phyloP scores from a whole-genome alignment of 2,329 filamentous ascomycete species.

The Mollisiaceae sp. region DNA sequence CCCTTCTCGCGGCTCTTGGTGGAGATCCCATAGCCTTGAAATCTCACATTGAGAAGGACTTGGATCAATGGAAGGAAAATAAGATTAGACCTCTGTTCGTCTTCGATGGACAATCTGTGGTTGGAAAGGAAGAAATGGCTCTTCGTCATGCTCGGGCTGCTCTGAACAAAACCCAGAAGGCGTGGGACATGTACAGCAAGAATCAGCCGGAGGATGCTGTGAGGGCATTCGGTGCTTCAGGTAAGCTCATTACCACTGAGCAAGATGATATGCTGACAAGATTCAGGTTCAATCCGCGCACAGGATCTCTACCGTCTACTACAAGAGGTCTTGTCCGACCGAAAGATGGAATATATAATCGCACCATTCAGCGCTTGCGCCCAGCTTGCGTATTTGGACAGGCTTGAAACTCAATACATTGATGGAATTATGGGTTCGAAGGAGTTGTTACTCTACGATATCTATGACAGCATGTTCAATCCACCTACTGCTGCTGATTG shows the following conservation, averaged over 20 bases:
- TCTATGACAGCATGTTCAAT: slow-evolving; percentile 75
- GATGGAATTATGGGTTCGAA: slow-evolving; percentile 83
- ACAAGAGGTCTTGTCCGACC: slow-evolving; percentile 72
- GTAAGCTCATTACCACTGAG: slow-evolving; percentile 51
- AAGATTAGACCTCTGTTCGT: slow-evolving; percentile 84
- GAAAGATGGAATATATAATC: slow-evolving; percentile 76
- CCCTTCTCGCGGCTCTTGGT: slow-evolving; percentile 86
- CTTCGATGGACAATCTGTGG: slow-evolving; percentile 85
- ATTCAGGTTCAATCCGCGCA: slow-evolving; percentile 69
- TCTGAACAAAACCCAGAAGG: slow-evolving; percentile 73
- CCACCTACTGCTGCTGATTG: slow-evolving; percentile 69
- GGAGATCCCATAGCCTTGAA: slow-evolving; percentile 83
- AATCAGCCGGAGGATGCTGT: slow-evolving; percentile 83
- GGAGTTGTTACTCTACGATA: slow-evolving; percentile 84
- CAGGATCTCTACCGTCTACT: slow-evolving; percentile 78
- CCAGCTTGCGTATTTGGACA: slow-evolving; percentile 83
- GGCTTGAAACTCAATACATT: slow-evolving; percentile 67
- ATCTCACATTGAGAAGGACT: slow-evolving; percentile 75
- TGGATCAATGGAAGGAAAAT: slow-evolving; percentile 72
- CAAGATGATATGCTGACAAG: slow-evolving; percentile 38
- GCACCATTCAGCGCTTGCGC: slow-evolving; percentile 88
- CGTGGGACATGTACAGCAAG: slow-evolving; percentile 87
- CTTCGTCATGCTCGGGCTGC: slow-evolving; percentile 68
- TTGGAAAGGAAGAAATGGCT: slow-evolving; percentile 73
- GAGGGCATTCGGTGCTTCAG: slow-evolving; percentile 81